A percentile compares a stretch with the other conserved stretches of the same genome.
Conservation (phyloP, 352 stramenopile genomes). For the Pythium aquatile region DNA sequence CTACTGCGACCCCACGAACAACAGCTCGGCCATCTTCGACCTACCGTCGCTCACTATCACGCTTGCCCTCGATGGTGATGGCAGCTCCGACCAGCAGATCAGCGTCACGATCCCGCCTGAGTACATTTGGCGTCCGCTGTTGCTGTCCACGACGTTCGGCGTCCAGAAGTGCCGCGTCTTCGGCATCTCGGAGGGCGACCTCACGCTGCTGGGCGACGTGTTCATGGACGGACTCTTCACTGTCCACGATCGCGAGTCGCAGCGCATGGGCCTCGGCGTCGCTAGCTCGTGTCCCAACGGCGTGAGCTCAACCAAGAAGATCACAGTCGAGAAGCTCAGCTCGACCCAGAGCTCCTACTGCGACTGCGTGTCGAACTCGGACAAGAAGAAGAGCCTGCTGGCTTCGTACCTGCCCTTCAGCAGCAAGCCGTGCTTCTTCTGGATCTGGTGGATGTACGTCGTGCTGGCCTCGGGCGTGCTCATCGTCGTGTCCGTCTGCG, state of each 20-base stretch:
- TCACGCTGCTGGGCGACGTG: conserved; percentile 75
- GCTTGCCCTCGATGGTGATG: conserved; percentile 44
- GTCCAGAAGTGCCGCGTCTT: conserved; percentile 64
- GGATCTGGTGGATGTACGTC: conserved; percentile 89
- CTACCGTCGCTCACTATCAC: conserved; percentile 62
- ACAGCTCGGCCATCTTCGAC: conserved; percentile 53
- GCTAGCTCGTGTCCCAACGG: conserved; percentile 69
- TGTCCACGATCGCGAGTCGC: conserved; percentile 64
- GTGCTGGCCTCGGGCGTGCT: conserved; percentile 56
- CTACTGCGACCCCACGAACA: conserved; percentile 68
- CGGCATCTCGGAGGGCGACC: conserved; percentile 75
- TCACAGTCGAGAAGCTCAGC: conserved; percentile 47
- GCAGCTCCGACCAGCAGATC: conserved; percentile 53
- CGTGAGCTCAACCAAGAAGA: conserved; percentile 63
- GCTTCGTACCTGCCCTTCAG: conserved; percentile 60
- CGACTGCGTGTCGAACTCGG: conserved; percentile 57
- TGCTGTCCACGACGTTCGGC: conserved; percentile 42
- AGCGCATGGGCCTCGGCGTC: conserved; percentile 61
- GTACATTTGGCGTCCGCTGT: conserved; percentile 84
- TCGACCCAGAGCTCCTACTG: conserved; percentile 43
- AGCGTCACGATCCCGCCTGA: conserved; percentile 71
- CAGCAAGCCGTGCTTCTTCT: conserved; percentile 80
- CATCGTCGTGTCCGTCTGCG: conserved; percentile 48
- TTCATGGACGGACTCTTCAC: conserved; percentile 87
- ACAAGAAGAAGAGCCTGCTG: conserved; percentile 62